phyloP scores from a whole-genome alignment of 768 basidiomycete species.

The Podaxis carcinomalis region DNA sequence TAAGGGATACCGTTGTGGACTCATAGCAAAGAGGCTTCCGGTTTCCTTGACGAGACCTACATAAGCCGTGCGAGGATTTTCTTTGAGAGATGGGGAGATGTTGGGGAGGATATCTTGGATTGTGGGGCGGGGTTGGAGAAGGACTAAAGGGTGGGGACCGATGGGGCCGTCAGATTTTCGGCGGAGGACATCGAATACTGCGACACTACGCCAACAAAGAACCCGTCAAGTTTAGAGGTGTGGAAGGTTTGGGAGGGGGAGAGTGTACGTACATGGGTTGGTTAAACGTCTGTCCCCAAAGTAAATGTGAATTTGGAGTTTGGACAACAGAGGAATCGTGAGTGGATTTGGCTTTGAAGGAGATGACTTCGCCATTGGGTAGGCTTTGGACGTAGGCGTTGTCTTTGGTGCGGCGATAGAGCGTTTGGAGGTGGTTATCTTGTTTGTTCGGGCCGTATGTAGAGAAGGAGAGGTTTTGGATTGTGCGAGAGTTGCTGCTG shows the following conservation, averaged over 20 bases:
- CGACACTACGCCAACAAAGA: slow-evolving; percentile 50
- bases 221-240: not conserved
- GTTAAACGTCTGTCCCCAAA: slow-evolving; percentile 60
- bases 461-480: slow-evolving; percentile 87
- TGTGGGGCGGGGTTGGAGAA: slow-evolving; percentile 81
- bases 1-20: slow-evolving; percentile 75
- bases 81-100: slow-evolving; percentile 34
- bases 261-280: slow-evolving; percentile 58
- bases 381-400: slow-evolving; percentile 77
- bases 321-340: slow-evolving; percentile 15
- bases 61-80: slow-evolving; percentile 65
- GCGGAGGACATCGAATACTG: slow-evolving; percentile 73
- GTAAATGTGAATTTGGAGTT: slow-evolving; percentile 29
- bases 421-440: slow-evolving; percentile 65
- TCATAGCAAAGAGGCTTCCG: slow-evolving; percentile 81
- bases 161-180: slow-evolving; percentile 22
- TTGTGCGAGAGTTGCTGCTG: slow-evolving; percentile 29
- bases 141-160: slow-evolving; percentile 58
- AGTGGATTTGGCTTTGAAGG: slow-evolving; percentile 48
- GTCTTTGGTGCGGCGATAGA: slow-evolving; percentile 76
- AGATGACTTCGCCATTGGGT: slow-evolving; percentile 73
- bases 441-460: slow-evolving; percentile 91
- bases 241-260: not conserved
- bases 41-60: slow-evolving; percentile 74
- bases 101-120: slow-evolving; percentile 69